Conservation (phyloP, 208 protist genomes). For the Trypanosoma platydactyli region DNA sequence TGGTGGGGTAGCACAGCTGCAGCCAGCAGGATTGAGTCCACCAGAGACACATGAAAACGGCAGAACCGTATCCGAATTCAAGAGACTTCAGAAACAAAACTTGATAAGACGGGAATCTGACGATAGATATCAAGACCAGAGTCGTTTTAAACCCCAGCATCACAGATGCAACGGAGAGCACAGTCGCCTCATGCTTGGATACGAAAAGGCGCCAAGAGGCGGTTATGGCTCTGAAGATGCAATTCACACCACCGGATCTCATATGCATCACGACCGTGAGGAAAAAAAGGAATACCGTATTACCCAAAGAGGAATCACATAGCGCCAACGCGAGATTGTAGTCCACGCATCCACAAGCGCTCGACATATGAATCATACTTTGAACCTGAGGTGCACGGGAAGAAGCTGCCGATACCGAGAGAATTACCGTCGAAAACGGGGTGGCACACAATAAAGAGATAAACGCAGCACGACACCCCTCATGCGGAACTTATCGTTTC, state of each 20-base stretch:
- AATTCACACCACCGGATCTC: conserved; percentile 17
- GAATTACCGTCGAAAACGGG: conserved; percentile 25
- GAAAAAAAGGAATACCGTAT: conserved; percentile 28
- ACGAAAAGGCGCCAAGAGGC: conserved; percentile 25
- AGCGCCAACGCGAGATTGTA: conserved; percentile 23
- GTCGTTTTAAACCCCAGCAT: conserved; percentile 31
- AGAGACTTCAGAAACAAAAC: conserved; percentile 28
- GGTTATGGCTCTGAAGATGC: conserved; percentile 29
- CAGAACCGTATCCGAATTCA: conserved; percentile 44
- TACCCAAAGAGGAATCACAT: conserved; percentile 23
- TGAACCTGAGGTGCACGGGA: conserved; percentile 16
- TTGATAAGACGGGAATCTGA: conserved; percentile 23
- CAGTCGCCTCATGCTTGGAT: conserved; percentile 34
- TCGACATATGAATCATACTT: conserved; percentile 19
- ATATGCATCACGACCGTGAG: conserved; percentile 22
- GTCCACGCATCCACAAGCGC: conserved; percentile 17
- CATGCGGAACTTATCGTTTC: conserved; percentile 33
- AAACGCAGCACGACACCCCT: conserved; percentile 37
- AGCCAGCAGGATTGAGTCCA: conserved; percentile 33
- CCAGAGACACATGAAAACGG: conserved; percentile 38
- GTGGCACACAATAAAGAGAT: conserved; percentile 24
- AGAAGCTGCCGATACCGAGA: conserved; percentile 22
- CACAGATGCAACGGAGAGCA: conserved; percentile 27
- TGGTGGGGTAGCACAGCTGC: conserved; percentile 29
- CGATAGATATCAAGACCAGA: conserved; percentile 27